These are phyloP conservation scores for Pythium guiyangense DNA, from an alignment of 352 stramenopile species.

Conservation along the genomic window DNA sequence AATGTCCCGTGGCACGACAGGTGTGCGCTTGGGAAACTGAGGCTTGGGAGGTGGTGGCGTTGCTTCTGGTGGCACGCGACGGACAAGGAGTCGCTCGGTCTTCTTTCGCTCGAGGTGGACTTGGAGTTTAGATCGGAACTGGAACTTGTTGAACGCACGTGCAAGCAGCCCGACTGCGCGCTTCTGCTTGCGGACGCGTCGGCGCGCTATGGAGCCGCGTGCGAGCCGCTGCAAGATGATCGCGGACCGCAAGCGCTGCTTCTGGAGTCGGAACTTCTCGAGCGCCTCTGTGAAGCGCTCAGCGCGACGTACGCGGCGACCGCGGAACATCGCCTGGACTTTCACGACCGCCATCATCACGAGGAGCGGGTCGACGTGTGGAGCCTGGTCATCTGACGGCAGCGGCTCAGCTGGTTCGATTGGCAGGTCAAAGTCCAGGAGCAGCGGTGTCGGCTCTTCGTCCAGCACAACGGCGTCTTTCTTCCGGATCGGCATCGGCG, in stretches of 20 bases:
- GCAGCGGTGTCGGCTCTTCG: not conserved
- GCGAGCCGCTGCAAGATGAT: slow-evolving; percentile 24
- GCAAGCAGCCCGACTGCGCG: slow-evolving; percentile 6
- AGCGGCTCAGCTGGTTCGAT: not conserved
- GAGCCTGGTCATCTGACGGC: no score
- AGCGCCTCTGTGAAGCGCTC: slow-evolving; percentile 26
- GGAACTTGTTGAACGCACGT: slow-evolving; percentile 16
- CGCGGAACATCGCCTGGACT: slow-evolving; percentile 32
- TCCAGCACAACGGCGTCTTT: not conserved
- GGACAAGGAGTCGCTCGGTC: slow-evolving; percentile 8
- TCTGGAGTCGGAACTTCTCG: slow-evolving; percentile 24
- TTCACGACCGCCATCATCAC: slow-evolving; percentile 21
- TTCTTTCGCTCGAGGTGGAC: slow-evolving; percentile 19
- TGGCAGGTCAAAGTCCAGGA: slow-evolving; percentile 2
- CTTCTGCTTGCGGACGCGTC: slow-evolving; percentile 8
- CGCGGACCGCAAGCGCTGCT: slow-evolving; percentile 21
- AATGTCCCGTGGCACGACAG: not conserved
- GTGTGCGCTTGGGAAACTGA: not conserved
- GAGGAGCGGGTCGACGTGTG: slow-evolving; percentile 15
- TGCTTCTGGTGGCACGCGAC: not conserved
- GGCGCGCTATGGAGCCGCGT: slow-evolving; percentile 6
- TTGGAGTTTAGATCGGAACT: slow-evolving; percentile 10
- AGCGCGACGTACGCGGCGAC: slow-evolving; percentile 18
- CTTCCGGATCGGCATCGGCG: slow-evolving; percentile 2
- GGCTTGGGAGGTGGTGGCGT: not conserved